Percentiles rank a stretch among this genome's conserved stretches.
These are phyloP conservation scores for Tuber borchii DNA, from an alignment of 495 filamentous ascomycete species.

Conservation along the genomic window DNA sequence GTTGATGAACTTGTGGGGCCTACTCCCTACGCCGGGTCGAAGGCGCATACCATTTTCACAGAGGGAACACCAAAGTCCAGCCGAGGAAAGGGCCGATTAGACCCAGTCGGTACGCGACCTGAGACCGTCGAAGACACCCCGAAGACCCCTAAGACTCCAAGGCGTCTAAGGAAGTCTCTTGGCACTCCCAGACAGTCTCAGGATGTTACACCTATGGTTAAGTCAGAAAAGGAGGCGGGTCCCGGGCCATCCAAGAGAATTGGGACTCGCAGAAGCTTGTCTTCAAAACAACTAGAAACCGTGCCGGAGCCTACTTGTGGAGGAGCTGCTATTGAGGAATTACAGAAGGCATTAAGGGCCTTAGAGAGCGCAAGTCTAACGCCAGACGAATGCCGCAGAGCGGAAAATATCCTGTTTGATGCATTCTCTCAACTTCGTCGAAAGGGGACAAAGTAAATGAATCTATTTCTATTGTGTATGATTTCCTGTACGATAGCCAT, in stretches of 20 bases:
- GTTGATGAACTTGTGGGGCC: conserved; percentile 32
- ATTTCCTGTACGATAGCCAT: not conserved
- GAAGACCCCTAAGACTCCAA: not conserved
- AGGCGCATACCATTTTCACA: not conserved
- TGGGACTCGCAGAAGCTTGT: conserved; percentile 3
- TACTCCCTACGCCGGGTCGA: conserved; percentile 27
- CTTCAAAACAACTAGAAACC: not conserved
- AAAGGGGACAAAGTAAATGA: conserved; percentile 11
- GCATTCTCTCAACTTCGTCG: conserved; percentile 26
- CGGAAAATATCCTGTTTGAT: conserved; percentile 29
- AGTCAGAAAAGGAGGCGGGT: not conserved
- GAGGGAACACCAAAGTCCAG: not conserved
- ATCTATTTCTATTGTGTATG: not conserved
- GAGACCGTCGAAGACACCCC: not conserved
- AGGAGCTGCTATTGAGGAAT: conserved; percentile 6
- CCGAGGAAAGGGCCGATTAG: not conserved
- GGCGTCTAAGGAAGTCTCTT: not conserved
- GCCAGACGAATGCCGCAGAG: conserved; percentile 17
- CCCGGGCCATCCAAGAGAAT: conserved; percentile 1
- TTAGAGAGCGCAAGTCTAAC: conserved; percentile 12
- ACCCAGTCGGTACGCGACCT: not conserved
- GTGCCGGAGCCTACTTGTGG: conserved; percentile 2
- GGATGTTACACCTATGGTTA: not conserved
- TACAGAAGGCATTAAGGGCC: conserved; percentile 16
- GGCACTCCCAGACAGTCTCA: not conserved